Base-by-base conservation (phyloP, 768 basidiomycete species). In the Lanmaoa rubissima region DNA sequence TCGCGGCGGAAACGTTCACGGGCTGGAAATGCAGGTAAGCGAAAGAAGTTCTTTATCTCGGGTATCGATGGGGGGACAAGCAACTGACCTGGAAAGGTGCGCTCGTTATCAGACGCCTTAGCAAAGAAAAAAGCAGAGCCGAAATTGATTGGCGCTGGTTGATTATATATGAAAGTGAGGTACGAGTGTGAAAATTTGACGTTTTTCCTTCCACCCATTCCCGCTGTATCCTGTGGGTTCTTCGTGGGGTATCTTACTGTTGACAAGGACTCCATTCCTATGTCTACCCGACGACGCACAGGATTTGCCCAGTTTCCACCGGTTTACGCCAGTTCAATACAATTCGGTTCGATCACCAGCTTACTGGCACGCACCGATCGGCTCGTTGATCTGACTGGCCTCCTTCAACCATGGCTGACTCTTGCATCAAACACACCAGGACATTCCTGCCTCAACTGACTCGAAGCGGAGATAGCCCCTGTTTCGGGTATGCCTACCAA, bases 11-110 rank as follows among this genome's bases (percentile, higher is more conserved):
- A 44, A 24, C n/a, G 14, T 45, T 60, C 42, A 11, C 47, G 50
- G 35, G 53, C 17, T 47, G n/a, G 16, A 41, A 31, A 36, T 19
- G 19, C 5, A 41, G 52, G 61, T 43, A 61, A 51, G 59, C 44
- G 46, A 61, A 48, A 38, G 43, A 59, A 55, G 44, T 5, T 4
- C 28, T 5, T 44, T 45, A 35, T 62, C 34, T 48, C 40, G 28
- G 40, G n/a, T 42, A 26, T 51, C 21, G 31, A 51, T 48, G 16
- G 14, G 35, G 5, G n/a, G 4, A 26, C 19, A 7, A 46, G 11
- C 4, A 51, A n/a, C 36, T 62, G 38, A 45, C 46, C 48, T 41
- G 35, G 36, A 4, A 42, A 17, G 32, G 2, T 54, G 14, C 7
- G 14, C 32, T 47, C 13, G 17, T 55, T 47, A 48, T 46, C 54